phyloP scores from a whole-genome alignment of 2,329 filamentous ascomycete species.

The Mycogone perniciosa region DNA sequence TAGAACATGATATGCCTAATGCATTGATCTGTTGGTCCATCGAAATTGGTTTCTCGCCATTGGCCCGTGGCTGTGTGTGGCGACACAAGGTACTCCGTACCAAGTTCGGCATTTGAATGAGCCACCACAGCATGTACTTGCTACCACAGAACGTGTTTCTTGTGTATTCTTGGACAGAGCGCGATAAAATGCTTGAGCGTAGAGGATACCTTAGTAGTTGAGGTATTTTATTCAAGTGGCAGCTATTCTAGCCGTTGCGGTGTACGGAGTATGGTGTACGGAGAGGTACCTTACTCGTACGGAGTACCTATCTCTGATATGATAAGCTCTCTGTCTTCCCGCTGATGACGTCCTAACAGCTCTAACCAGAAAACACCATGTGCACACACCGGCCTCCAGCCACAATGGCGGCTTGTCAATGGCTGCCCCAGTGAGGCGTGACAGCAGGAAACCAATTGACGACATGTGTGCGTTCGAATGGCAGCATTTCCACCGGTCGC shows the following conservation, averaged over 20 bases:
- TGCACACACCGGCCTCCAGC: background rate
- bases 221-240: background rate
- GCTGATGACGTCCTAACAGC: slow-evolving; percentile 8
- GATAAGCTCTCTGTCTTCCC: slow-evolving; percentile 4
- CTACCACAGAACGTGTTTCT: too few species aligned
- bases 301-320: background rate
- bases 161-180: background rate
- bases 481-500: too few species aligned
- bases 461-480: too few species aligned
- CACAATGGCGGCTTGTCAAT: background rate
- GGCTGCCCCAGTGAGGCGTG: background rate
- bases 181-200: background rate
- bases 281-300: too few species aligned
- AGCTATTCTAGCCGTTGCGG: background rate
- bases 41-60: background rate
- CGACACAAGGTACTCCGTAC: slow-evolving; percentile 1
- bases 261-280: background rate
- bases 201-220: background rate
- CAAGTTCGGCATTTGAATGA: too few species aligned
- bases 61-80: background rate
- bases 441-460: too few species aligned
- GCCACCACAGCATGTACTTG: too few species aligned
- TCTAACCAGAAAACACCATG: too few species aligned
- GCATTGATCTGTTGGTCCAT: background rate
- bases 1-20: slow-evolving; percentile 4